Evolutionary conservation across 805 yeast species (phyloP), one percentile per base, ranked within the genome.

Genomic region (Starmera caribaea): DNA sequence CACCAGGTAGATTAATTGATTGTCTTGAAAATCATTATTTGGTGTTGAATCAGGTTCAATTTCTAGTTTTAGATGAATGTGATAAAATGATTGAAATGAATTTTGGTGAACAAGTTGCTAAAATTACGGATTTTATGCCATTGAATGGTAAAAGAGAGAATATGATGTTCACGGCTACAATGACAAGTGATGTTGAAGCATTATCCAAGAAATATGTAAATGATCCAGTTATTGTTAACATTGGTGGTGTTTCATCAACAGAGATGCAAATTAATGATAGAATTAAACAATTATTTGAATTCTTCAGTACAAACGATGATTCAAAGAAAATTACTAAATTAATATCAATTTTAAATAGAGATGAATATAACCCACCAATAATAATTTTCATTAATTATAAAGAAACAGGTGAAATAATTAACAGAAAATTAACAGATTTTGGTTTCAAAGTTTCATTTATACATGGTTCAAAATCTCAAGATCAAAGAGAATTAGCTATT

Each of bases 71-170:
- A 65, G 98, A 90, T 63, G 98, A 90, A 61, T 96, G 96, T 2
- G 98, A 90, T 59, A 69, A 89, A 48, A 90, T 90, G 97, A 79
- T 90, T 34, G 96, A 88, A 57, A 72, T 90, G 75, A 97, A 97
- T 4, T 90, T 90, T 57, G 96, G 87, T 55, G 81, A 74, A 29
- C 87, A 87, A 52, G 73, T 90, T 36, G 72, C 70, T 16, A 66
- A 70, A 33, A 76, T 90, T 13, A 57, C 83, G 38, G 65, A 63
- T 4, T 63, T 63, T 30, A 63, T 85, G n/a, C 24, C 24, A 21
- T 5, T 21, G 7, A 81, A 86, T 1, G 58, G 41, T 36, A 63
- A 64, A 26, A 58, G 81, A 38, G 79, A 78, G 37, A 85, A 94
- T 0, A 71, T 87, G 74, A 83, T 90, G 96, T 90, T 86, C 59